These are phyloP conservation scores for Dianthus caryophyllus DNA, from an alignment of 148 eudicot genomes.

Conservation along the genomic window DNA sequence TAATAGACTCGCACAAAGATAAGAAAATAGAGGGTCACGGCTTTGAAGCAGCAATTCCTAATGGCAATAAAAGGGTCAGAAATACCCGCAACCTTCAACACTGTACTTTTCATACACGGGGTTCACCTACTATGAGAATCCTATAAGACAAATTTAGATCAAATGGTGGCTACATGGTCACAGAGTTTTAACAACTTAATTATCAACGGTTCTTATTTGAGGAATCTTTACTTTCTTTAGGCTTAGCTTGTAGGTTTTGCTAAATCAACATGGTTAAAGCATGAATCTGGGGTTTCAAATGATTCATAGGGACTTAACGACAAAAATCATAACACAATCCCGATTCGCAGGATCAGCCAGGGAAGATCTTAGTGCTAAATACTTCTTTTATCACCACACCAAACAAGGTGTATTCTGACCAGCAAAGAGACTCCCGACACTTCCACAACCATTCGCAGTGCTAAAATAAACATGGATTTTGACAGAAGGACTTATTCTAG, in stretches of 20 bases:
- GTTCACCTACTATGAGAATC: neutral
- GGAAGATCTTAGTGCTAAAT: neutral
- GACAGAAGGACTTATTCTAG: too few species aligned
- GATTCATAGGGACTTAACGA: too few species aligned
- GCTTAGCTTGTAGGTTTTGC: too few species aligned
- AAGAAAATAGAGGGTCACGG: neutral
- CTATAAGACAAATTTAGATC: too few species aligned
- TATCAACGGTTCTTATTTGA: too few species aligned
- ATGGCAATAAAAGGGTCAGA: neutral
- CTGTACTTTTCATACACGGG: neutral
- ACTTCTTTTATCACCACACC: neutral
- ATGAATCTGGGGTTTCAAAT: too few species aligned
- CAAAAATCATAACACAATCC: neutral
- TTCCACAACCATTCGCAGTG: neutral
- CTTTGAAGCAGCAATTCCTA: neutral
- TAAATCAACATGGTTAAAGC: too few species aligned
- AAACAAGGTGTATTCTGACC: neutral
- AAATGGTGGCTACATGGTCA: too few species aligned
- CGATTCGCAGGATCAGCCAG: neutral
- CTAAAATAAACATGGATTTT: neutral
- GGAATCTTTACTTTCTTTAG: too few species aligned
- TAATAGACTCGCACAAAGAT: neutral
- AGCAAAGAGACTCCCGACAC: neutral
- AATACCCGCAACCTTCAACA: neutral
- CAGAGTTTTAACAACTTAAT: too few species aligned